Base-by-base conservation (phyloP, 2,329 filamentous ascomycete species). In the Albophoma yamanashiensis region DNA sequence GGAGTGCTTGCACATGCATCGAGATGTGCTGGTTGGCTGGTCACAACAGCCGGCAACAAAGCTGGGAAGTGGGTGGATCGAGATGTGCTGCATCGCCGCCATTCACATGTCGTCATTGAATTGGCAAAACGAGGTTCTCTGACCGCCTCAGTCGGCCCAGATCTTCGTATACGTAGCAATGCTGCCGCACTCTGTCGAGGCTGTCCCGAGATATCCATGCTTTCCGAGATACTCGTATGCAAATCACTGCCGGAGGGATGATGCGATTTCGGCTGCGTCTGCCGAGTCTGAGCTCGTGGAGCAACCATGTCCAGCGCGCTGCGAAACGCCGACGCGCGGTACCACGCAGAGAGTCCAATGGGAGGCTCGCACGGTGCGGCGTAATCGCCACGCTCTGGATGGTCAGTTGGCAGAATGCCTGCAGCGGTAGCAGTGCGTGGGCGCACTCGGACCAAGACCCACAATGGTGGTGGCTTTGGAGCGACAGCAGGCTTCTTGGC, bases 341-440 rank as follows among this genome's bases (percentile, higher is more conserved):
- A 58, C 60, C 8, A 27, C 55, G 2, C 8, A 36, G 6, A 34
- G 55, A 43, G 34, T 38, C 27, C 43, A 42, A 39, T 27, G 22
- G 22, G 3, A 15, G 20, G 11, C 47, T 58, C 59, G 59, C 62
- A 62, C 60, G 59, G 60, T 62, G 62, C 58, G 47, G 57, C 60
- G 62, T 60, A 59, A 62, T 60, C 57, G 47, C 50, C 40, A 52
- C 56, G 57, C 17, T 53, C 43, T 55, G 39, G 58, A 52, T 22
- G 25, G 55, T 27, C 38, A 58, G 39, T 57, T n/a, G 56, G 36
- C 38, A n/a, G 25, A 34, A 50, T 9, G 27, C 31, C 17, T n/a
- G 45, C n/a, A 20, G 34, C 25, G 27, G 38, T 3, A 58, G 58
- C 56, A 39, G 36, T 11, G 55, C 55, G 58, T 61, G 58, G 61